Evolutionary conservation across 768 basidiomycete species (phyloP), one percentile per base, ranked within the genome.

Genomic region (Mycena belliarum): DNA sequence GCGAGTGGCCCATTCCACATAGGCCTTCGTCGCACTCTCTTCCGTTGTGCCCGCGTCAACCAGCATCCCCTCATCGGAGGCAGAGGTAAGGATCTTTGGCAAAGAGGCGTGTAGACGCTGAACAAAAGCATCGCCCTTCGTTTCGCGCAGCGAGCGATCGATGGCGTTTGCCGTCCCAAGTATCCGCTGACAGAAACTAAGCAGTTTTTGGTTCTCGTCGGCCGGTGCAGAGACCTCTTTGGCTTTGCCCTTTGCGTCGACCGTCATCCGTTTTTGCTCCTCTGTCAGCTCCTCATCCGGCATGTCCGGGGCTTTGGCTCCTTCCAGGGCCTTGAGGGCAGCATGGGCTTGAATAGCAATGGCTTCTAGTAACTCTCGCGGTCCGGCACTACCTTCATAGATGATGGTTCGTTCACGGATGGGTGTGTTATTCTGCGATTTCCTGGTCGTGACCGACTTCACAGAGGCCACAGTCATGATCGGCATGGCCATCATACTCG

Each of bases 401-500:
- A 91, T 71, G 57, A 95, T 87, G 2, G 84, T 87, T 28, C 92
- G 86, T 69, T 95, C 93, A 28, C 93, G 84, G 57, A 87, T 82
- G 9, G 80, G 76, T 16, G 79, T 72, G 59, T 75, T 77, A 45
- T 75, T 66, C 21, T 75, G 66, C 8, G 73, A 68, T 64, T 79
- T 83, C 76, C 82, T 86, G n/a, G 83, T 75, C 4, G 77, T 76
- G n/a, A 85, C 75, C 7, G 80, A 75, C 68, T 88, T 89, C 49
- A 85, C 80, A 20, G 88, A 88, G 6, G 81, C 77, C 20, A 85
- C 82, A n/a, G 86, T 85, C 93, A 95, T 95, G 68, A 92, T 93
- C 7, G 94, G 93, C 93, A 95, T 96, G 2, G 92, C 93, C 85
- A 96, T 92, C 89, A 95, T 95, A 59, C 90, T 92, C 16, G 93